Base-by-base conservation (phyloP, 176 grass and related monocot species). In the Echinochloa phyllopogon region DNA sequence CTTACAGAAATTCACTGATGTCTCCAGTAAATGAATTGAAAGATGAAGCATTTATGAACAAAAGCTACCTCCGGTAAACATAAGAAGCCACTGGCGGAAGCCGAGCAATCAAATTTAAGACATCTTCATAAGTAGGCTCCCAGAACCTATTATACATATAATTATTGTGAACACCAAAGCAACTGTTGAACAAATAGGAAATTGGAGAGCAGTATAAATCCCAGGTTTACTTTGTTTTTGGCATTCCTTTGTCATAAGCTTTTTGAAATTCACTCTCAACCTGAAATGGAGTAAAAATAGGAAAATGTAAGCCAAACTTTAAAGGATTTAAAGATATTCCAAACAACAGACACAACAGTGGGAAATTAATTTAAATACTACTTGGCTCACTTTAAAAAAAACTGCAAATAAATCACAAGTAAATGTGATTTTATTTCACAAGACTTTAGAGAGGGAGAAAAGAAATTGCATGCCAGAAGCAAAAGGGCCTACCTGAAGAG, bases 211-310 rank as follows among this genome's bases (percentile, higher is more conserved):
- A 72, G 61, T 72, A 77, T 68, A 84, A 66, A 76, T 39, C 81
- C 60, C 20, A 85, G 43, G 3, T 63, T 81, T 94, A 98, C 93
- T 98, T 98, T 79, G 96, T 52, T 94, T 98, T 98, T 72, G 89
- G 52, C 25, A 94, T 87, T 77, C 96, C 96, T 74, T 96, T 95
- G 20, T 98, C 91, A 18, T 96, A 98, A 75, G 96, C 91, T 60
- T 98, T 98, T 85, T 95, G 91, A 87, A 98, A 98, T 92, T 98
- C 96, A 44, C 96, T 98, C 29, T 98, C 96, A 80, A 98, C 96
- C 93, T 98, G 87, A 69, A 87, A 87, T 53, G 72, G 72, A 51
- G 37, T 74, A 70, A 63, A 89, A 83, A 45, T 82, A 38, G 45
- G 36, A 76, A 48, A 49, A 66, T 55, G 51, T 82, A 45, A 74